phyloP scores from a whole-genome alignment of 2,329 filamentous ascomycete species.

The Penicillium occitanis region DNA sequence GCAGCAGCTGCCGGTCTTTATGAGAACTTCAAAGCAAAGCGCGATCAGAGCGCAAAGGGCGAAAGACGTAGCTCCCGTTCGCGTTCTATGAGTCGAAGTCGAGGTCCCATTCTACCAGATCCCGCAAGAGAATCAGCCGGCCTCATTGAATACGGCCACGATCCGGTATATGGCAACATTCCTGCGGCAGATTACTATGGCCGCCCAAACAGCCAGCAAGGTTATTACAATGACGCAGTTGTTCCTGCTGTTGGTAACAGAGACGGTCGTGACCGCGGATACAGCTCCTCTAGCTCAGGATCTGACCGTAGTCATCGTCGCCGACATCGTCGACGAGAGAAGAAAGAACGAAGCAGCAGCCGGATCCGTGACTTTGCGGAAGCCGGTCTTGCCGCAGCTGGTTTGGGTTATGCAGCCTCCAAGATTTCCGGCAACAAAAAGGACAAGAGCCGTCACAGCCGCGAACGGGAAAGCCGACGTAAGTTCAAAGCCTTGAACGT shows the following conservation, averaged over 20 bases:
- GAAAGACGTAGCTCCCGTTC: constrained; percentile 31
- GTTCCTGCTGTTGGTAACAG: constrained; percentile 42
- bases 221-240: constrained; percentile 44
- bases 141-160: constrained; percentile 64
- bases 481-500: constrained; percentile 31
- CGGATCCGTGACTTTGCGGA: constrained; percentile 51
- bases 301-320: constrained; percentile 38
- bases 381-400: constrained; percentile 58
- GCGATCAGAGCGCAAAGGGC: constrained; percentile 52
- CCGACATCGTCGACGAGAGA: constrained; percentile 32
- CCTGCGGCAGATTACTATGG: constrained; percentile 49
- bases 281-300: constrained; percentile 37
- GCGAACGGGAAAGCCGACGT: constrained; percentile 54
- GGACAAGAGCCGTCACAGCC: constrained; percentile 35
- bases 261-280: constrained; percentile 45
- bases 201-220: constrained; percentile 39
- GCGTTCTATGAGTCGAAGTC: constrained; percentile 44
- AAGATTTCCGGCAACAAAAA: constrained; percentile 59
- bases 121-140: constrained; percentile 46
- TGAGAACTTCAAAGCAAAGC: constrained; percentile 62
- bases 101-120: constrained; percentile 43
- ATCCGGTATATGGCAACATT: constrained; percentile 60
- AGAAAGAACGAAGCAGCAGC: constrained; percentile 37
- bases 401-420: constrained; percentile 57
- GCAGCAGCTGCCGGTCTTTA: constrained; percentile 63